Evolutionary conservation across 1,284 basidiomycete species (phyloP).

Genomic region (Xerocomus amazonicus): DNA sequence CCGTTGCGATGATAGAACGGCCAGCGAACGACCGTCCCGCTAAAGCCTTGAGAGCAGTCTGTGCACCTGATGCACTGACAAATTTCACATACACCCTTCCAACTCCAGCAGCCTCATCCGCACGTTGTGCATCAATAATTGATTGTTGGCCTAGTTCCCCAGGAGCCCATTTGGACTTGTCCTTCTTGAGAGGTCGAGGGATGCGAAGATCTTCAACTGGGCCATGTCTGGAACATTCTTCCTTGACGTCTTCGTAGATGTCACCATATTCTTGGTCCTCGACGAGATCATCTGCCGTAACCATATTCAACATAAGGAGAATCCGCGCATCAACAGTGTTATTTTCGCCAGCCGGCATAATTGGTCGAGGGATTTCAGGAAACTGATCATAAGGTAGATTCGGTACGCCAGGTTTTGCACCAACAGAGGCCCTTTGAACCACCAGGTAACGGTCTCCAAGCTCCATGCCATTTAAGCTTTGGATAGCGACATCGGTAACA

Average conservation of each 20-base stretch:
- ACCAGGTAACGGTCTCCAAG: constrained; percentile 95
- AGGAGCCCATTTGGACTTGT: constrained; percentile 73
- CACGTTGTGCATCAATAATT: constrained; percentile 61
- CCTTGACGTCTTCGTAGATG: constrained; percentile 91
- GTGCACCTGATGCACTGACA: constrained; percentile 55
- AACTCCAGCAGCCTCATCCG: constrained; percentile 86
- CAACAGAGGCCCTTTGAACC: constrained; percentile 94
- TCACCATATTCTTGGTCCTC: constrained; percentile 94
- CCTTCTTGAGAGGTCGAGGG: constrained; percentile 83
- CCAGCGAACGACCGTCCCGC: constrained; percentile 93
- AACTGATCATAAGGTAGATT: constrained; percentile 68
- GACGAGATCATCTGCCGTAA: constrained; percentile 87
- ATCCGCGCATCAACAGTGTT: constrained; percentile 67
- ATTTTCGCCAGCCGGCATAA: constrained; percentile 74
- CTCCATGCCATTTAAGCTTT: constrained; percentile 96
- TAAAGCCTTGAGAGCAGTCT: constrained; percentile 73
- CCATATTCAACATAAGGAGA: constrained; percentile 99
- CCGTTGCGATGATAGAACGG: constrained; percentile 81
- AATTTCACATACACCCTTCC: constrained; percentile 94
- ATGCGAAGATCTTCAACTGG: constrained; percentile 83
- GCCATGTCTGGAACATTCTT: constrained; percentile 87
- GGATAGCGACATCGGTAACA: constrained; percentile 94
- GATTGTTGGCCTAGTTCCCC: constrained; percentile 61
- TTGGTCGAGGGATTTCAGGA: constrained; percentile 75
- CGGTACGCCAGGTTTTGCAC: constrained; percentile 71